Base-by-base conservation (phyloP, 2,329 filamentous ascomycete species). In the Fusarium temperatum region DNA sequence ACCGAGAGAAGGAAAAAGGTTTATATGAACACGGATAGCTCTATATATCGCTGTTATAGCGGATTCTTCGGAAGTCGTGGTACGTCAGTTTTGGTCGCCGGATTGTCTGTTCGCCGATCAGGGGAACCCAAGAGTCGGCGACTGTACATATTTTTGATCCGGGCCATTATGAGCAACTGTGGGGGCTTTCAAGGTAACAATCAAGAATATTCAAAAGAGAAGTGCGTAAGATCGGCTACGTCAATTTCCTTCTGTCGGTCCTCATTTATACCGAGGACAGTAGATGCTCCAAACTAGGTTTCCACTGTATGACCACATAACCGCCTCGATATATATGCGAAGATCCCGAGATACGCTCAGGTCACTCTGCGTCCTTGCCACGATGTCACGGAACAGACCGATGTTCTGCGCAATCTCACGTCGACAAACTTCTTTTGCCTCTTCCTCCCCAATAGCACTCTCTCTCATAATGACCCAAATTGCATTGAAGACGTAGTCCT, bases 11-110 rank as follows among this genome's bases (percentile, higher is more conserved):
- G 2, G 2, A 3, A 8, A 14, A 3, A 0, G 4, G 6, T 5
- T 26, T 13, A 14, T 9, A 26, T 9, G 1, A 26, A 26, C 2
- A 8, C 4, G 4, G 4, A 0, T 15, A 3, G 4, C 0, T 48
- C 18, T 14, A 13, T 1, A 7, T 22, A 48, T 30, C 14, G 0
- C 4, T 35, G 3, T 35, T 35, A 35, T 35, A 35, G 32, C 32
- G 32, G 35, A 18, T 36, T 36, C 1, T 36, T 20, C 6, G 8
- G 12, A 26, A 53, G 8, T 36, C 9, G 2, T 20, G n/a, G 2
- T 12, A 0, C 12, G 3, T 53, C 8, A 8, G 18, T 8, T 20
- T 53, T 36, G 32, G n/a, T 36, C 50, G 50, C 12, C 50, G 50
- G n/a, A 20, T 36, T 36, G 30, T 24, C 32, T 36, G n/a, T 35